These are phyloP conservation scores for Colletotrichum navitas DNA, from an alignment of 2,329 filamentous ascomycete genomes.

Conservation along the genomic window DNA sequence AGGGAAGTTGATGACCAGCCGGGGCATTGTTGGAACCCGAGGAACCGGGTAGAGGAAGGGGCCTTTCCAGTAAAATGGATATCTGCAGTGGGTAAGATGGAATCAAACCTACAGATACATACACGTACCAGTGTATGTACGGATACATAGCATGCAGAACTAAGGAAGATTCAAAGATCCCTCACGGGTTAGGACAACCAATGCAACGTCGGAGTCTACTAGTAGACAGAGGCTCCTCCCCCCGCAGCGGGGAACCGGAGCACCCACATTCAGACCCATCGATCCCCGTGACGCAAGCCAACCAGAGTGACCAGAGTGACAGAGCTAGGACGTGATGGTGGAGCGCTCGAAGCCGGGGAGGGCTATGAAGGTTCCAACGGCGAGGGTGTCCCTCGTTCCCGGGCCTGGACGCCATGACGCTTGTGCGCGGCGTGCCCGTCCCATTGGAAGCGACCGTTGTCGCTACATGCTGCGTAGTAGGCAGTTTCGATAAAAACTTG, in stretches of 20 bases:
- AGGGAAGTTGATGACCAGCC: constrained; percentile 3
- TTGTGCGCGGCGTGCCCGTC: constrained; percentile 6
- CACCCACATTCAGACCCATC: constrained; percentile 16
- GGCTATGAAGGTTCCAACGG: constrained; percentile 7
- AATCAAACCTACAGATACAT: neutral
- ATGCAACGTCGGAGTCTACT: neutral
- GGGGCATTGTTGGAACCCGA: neutral
- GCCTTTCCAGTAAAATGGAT: neutral
- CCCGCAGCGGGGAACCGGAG: too few species aligned
- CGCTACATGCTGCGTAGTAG: neutral
- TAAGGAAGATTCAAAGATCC: neutral
- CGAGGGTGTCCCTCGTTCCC: constrained; percentile 4
- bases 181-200: neutral
- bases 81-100: neutral
- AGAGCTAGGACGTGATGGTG: neutral
- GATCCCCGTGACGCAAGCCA: constrained; percentile 19
- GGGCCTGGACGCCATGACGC: constrained; percentile 4
- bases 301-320: constrained; percentile 19
- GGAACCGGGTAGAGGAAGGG: neutral
- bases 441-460: constrained; percentile 1
- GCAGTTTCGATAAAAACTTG: neutral
- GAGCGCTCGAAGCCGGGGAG: neutral
- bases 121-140: too few species aligned
- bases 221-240: neutral
- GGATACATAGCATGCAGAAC: neutral